Percentiles rank a stretch among this genome's conserved stretches.
Evolutionary conservation across 2,329 filamentous ascomycete species (phyloP).

Genomic region (Beauveria sp.): DNA sequence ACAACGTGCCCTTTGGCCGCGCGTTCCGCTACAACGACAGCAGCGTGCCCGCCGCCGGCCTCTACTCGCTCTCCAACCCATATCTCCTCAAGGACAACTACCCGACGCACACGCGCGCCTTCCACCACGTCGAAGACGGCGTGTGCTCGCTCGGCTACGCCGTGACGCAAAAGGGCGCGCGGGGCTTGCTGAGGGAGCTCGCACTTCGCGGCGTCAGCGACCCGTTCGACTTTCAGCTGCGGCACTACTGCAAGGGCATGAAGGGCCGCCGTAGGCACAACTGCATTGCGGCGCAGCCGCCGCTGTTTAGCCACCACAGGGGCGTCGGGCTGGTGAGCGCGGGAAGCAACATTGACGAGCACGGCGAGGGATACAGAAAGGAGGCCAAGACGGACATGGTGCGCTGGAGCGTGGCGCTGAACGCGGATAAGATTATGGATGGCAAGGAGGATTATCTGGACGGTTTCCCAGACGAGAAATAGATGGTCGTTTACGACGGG

Average conservation of each 20-base stretch:
- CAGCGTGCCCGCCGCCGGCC: slow-evolving; percentile 24
- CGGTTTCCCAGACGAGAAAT: neutral
- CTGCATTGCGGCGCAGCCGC: slow-evolving; percentile 32
- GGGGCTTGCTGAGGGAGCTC: slow-evolving; percentile 27
- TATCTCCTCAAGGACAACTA: slow-evolving; percentile 22
- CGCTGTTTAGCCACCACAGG: slow-evolving; percentile 37
- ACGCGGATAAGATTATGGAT: slow-evolving; percentile 9
- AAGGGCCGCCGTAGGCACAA: slow-evolving; percentile 25
- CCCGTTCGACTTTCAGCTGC: slow-evolving; percentile 35
- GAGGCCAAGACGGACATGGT: slow-evolving; percentile 18
- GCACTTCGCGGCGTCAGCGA: slow-evolving; percentile 31
- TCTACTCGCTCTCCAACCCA: slow-evolving; percentile 24
- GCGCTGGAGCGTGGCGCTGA: slow-evolving; percentile 1
- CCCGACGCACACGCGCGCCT: slow-evolving; percentile 32
- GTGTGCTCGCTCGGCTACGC: slow-evolving; percentile 37
- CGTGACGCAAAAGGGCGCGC: slow-evolving; percentile 33
- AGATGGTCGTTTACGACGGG: neutral
- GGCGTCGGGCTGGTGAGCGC: slow-evolving; percentile 25
- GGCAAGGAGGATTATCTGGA: neutral
- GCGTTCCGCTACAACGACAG: slow-evolving; percentile 22
- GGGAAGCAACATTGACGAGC: slow-evolving; percentile 28
- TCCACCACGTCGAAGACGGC: slow-evolving; percentile 30
- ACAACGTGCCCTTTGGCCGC: slow-evolving; percentile 19
- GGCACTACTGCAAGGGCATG: slow-evolving; percentile 36
- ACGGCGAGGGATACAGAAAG: slow-evolving; percentile 20